These are phyloP conservation scores for Ogataea allantospora DNA, from an alignment of 805 yeast species.

Conservation along the genomic window DNA sequence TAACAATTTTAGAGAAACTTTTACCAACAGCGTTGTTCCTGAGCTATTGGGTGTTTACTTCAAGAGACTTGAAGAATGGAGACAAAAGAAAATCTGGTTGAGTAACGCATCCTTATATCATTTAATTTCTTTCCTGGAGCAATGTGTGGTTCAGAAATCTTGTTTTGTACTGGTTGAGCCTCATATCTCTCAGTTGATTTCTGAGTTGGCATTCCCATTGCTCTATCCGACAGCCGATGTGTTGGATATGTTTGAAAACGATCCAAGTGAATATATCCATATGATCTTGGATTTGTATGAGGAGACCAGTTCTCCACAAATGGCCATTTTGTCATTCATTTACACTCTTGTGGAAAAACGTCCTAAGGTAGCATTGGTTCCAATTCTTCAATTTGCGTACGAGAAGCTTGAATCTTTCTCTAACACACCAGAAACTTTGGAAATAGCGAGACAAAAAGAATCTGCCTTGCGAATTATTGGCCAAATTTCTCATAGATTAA, in stretches of 20 bases:
- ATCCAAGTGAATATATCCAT: slow-evolving; percentile 90
- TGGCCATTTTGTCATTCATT: slow-evolving; percentile 74
- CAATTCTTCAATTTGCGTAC: slow-evolving; percentile 61
- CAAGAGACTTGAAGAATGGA: slow-evolving; percentile 71
- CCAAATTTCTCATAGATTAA: slow-evolving; percentile 59
- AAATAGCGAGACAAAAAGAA: slow-evolving; percentile 66
- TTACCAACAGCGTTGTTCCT: slow-evolving; percentile 63
- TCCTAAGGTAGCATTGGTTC: slow-evolving; percentile 55
- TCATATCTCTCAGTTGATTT: slow-evolving; percentile 59
- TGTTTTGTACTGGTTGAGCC: slow-evolving; percentile 74
- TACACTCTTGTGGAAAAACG: slow-evolving; percentile 71
- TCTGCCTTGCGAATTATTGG: slow-evolving; percentile 81
- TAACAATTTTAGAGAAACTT: slow-evolving; percentile 56
- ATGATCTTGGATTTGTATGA: slow-evolving; percentile 67
- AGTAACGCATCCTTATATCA: slow-evolving; percentile 63
- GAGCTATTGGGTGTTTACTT: slow-evolving; percentile 65
- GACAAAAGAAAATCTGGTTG: slow-evolving; percentile 63
- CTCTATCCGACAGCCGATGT: slow-evolving; percentile 70
- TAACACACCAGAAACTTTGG: slow-evolving; percentile 40
- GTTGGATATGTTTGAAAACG: slow-evolving; percentile 77
- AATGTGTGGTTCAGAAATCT: slow-evolving; percentile 52
- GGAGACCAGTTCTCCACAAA: slow-evolving; percentile 62
- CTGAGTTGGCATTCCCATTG: slow-evolving; percentile 77
- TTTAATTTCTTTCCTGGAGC: slow-evolving; percentile 61
- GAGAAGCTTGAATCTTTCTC: slow-evolving; percentile 42